These are phyloP conservation scores for Rhizopogon vesiculosus DNA, from an alignment of 768 basidiomycete genomes.

Conservation along the genomic window DNA sequence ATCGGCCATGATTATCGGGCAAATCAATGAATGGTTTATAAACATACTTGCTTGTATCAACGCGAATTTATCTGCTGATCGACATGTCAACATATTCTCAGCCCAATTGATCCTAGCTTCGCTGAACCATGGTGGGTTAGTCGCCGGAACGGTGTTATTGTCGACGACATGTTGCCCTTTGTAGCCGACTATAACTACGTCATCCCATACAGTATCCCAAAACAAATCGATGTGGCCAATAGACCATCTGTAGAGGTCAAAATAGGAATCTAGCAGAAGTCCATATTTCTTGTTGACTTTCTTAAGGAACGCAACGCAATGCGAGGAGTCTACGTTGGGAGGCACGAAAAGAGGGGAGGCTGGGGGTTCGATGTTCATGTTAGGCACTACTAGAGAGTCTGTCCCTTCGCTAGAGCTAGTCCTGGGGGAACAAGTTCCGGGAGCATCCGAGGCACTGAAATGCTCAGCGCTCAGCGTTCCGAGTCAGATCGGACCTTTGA, in stretches of 20 bases:
- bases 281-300: slow-evolving; percentile 44
- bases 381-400: not conserved
- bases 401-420: not conserved
- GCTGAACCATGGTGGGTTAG: slow-evolving; percentile 69
- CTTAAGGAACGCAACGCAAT: slow-evolving; percentile 44
- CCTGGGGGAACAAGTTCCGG: not conserved
- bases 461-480: too few species aligned
- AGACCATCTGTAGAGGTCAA: slow-evolving; percentile 68
- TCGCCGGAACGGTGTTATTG: slow-evolving; percentile 42
- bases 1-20: not conserved
- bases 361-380: not conserved
- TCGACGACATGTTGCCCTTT: slow-evolving; percentile 63
- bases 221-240: slow-evolving; percentile 53
- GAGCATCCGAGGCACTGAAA: not conserved
- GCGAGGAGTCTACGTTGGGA: slow-evolving; percentile 34
- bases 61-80: slow-evolving; percentile 54
- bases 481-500: not conserved
- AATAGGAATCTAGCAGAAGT: slow-evolving; percentile 46
- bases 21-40: slow-evolving; percentile 12
- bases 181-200: slow-evolving; percentile 51
- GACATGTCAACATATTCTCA: slow-evolving; percentile 69
- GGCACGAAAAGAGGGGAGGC: slow-evolving; percentile 34
- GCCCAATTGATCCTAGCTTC: slow-evolving; percentile 73
- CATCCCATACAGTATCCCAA: slow-evolving; percentile 76
- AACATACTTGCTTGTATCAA: slow-evolving; percentile 67